Percentiles rank a stretch among this genome's conserved stretches.
Evolutionary conservation across 495 filamentous ascomycete species (phyloP).

Genomic region (Podospora anserina): DNA sequence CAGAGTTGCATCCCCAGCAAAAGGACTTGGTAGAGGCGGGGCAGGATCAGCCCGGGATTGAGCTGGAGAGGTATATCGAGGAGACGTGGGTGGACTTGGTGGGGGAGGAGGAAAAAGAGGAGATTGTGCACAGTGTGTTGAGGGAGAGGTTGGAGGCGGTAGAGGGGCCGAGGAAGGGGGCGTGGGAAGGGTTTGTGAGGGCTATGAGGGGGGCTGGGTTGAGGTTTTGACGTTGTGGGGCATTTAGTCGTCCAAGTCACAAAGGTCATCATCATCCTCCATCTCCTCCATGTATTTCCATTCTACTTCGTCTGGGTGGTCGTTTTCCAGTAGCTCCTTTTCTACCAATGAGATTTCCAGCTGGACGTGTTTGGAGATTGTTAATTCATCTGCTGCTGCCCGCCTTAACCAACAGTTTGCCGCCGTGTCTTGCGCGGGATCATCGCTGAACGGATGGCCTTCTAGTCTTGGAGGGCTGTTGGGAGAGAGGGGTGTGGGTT

Average conservation of each 20-base stretch:
- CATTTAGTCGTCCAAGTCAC: neutral
- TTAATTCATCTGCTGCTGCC: neutral
- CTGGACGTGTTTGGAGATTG: neutral
- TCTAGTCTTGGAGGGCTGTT: neutral
- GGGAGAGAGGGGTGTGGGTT: neutral
- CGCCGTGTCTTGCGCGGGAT: neutral
- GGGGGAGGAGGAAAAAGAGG: slow-evolving; percentile 53
- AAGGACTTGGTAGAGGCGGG: slow-evolving; percentile 42
- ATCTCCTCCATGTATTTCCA: neutral
- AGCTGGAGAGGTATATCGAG: slow-evolving; percentile 55
- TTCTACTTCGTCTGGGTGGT: neutral
- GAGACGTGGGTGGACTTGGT: slow-evolving; percentile 53
- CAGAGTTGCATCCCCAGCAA: slow-evolving; percentile 55
- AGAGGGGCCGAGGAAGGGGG: slow-evolving; percentile 16
- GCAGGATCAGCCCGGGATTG: slow-evolving; percentile 52
- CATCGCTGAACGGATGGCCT: neutral
- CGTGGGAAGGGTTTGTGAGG: slow-evolving; percentile 15
- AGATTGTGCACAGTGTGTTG: slow-evolving; percentile 33
- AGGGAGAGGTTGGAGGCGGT: slow-evolving; percentile 7
- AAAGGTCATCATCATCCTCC: no score
- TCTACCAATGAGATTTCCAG: neutral
- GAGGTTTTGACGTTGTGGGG: neutral
- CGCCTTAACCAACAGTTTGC: neutral
- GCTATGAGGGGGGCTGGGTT: slow-evolving; percentile 17
- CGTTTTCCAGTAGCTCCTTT: neutral